Evolutionary conservation across 2,329 filamentous ascomycete species (phyloP).

Genomic region (Colletotrichum phormii): DNA sequence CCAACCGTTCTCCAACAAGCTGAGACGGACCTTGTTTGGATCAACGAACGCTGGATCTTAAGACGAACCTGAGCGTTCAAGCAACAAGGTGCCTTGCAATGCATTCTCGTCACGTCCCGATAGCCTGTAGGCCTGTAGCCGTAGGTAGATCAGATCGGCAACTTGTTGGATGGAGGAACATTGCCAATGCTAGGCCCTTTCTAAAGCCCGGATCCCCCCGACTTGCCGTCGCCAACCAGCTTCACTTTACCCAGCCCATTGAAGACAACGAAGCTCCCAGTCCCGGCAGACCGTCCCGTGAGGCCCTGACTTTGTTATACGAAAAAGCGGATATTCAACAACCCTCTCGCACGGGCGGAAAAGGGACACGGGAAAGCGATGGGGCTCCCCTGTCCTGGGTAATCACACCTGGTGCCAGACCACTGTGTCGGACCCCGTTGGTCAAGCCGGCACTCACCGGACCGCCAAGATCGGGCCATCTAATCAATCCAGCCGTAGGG

Average conservation of each 20-base stretch:
- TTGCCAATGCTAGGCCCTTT: not conserved
- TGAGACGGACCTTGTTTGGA: constrained; percentile 27
- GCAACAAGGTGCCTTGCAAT: not conserved
- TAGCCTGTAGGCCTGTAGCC: not conserved
- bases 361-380: constrained; percentile 19
- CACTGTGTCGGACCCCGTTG: constrained; percentile 28
- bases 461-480: constrained; percentile 30
- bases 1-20: constrained; percentile 15
- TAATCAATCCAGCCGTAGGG: constrained; percentile 26
- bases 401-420: constrained; percentile 23
- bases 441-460: constrained; percentile 31
- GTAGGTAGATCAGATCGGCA: not conserved
- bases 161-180: not conserved
- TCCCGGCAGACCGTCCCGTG: constrained; percentile 15
- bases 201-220: constrained; percentile 16
- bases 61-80: constrained; percentile 16
- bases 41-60: not conserved
- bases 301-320: not conserved
- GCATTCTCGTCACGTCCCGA: not conserved
- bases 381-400: not conserved
- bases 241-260: constrained; percentile 18
- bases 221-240: constrained; percentile 1
- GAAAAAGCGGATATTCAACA: constrained; percentile 18
- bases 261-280: not conserved
- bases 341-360: constrained; percentile 1